Percentiles rank a stretch among this genome's conserved stretches.
Conservation (phyloP, 345 rosid species). For the Dimocarpus longan region DNA sequence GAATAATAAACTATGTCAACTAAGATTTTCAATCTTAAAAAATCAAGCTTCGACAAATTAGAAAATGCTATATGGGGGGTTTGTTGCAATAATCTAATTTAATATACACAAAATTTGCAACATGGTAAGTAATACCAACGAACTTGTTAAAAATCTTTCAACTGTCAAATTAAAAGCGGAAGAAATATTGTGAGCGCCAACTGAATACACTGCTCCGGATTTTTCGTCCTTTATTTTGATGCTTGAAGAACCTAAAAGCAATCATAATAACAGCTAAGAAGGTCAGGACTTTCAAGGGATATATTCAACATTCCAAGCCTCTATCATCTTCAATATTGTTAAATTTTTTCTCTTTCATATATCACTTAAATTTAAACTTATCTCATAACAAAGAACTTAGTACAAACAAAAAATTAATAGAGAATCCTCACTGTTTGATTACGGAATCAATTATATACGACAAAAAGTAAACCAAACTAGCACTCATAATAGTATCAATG, state of each 20-base stretch:
- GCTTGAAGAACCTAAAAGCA: constrained; percentile 69
- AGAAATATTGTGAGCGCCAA: constrained; percentile 54
- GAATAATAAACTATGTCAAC: constrained; percentile 25
- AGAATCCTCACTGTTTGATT: no score
- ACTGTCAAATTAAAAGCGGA: constrained; percentile 35
- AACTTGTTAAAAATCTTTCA: constrained; percentile 31
- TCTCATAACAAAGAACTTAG: no score
- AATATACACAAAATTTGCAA: constrained; percentile 33
- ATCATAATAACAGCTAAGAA: constrained; percentile 9
- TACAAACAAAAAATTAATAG: no score
- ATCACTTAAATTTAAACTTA: no score
- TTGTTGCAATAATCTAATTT: constrained; percentile 24
- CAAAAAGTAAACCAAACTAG: background rate
- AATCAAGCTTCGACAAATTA: constrained; percentile 33
- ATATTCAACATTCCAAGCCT: background rate
- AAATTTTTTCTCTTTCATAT: no score
- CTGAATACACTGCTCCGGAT: constrained; percentile 45
- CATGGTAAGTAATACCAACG: constrained; percentile 35
- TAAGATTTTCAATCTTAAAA: constrained; percentile 11
- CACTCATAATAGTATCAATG: background rate
- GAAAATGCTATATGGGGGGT: constrained; percentile 31
- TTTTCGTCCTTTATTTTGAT: constrained; percentile 62
- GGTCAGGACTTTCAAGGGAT: background rate
- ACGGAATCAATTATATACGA: no score
- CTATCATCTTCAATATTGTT: no score